Evolutionary conservation across 1,284 basidiomycete species (phyloP), one percentile per base, ranked within the genome.

Genomic region (Trichosporon sp.): DNA sequence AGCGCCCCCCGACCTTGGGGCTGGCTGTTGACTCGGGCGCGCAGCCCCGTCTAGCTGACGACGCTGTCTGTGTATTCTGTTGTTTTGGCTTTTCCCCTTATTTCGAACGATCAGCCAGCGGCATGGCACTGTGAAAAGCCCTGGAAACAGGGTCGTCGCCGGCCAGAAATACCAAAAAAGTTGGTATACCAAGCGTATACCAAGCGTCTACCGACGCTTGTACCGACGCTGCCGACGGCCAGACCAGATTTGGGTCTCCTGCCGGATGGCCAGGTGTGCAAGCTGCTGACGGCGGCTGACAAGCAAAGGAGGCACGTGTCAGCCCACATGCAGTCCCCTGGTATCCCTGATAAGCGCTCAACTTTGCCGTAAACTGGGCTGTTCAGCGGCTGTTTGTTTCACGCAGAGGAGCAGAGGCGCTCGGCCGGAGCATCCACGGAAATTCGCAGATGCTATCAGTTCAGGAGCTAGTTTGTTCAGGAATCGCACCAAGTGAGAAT

Each of bases 381-480:
- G 8, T 54, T 54, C 21, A 10, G 51, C 51, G 51, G 51, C 51
- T 21, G 51, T 26, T 19, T 7, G 19, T 16, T 54, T 7, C 5
- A 16, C 8, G 51, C 51, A 21, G 19, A 8, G 11, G 51, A 21
- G 51, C 51, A 54, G 51, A 54, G 51, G 59, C 59, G 35, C 32
- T 63, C 59, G 59, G 59, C 59, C 59, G 59, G 59, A 63, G 59
- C 59, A 63, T 63, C 59, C 32, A 63, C 59, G 32, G 59, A 63
- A 7, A 35, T 35, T 35, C 59, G 32, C 32, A 40, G 38, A 40
- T n/a, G 14, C 31, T 35, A 35, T 37, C 59, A 32, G 26, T 31
- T 37, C 35, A 26, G 26, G 26, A 26, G 26, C 26, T 26, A 26
- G 26, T 26, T 26, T 26, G 26, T 26, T 26, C 26, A 37, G 35